Base-by-base conservation (phyloP, 2,329 filamentous ascomycete species). In the Aspergillus clavatus region DNA sequence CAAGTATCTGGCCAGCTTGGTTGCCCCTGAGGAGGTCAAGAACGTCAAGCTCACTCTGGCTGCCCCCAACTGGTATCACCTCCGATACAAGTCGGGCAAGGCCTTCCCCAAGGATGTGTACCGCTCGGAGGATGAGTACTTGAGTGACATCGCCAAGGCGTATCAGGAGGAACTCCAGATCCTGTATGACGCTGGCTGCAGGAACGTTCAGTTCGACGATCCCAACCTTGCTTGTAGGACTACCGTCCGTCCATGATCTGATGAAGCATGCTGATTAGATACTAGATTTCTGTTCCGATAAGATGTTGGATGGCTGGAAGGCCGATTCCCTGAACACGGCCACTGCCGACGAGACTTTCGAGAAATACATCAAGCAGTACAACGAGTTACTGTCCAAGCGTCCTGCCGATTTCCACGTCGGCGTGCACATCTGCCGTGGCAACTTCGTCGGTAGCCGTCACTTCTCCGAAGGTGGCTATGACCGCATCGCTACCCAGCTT, bases 351-450 rank as follows among this genome's bases (percentile, higher is more conserved):
- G 81, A 83, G 54, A 80, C 88, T 36, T 78, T 90, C 18, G 83
- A 87, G 55, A 79, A 83, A 22, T 90, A 90, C 68, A 85, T 90
- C 63, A 74, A 77, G 50, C 79, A 87, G 53, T 89, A 89, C 74
- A 89, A 89, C 63, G 82, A 86, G 65, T 80, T 76, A 58, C 75
- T 87, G 59, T 71, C 74, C 57, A 77, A 79, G 56, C 70, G 80
- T 0, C 84, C 85, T 0, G 63, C 73, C 2, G 85, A 89, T 60
- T 79, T 89, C 74, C 85, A 89, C 66, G 77, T 87, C 2, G 86
- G 86, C 37, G 82, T 90, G 12, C 87, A 90, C 61, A 73, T 89
- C 41, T 89, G 86, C 75, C 77, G 63, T 47, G 70, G 69, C 39
- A 86, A 85, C 70, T 85, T 84, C 64, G 80, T 83, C 51, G 78